Evolutionary conservation across 2,329 filamentous ascomycete genomes (phyloP).

Genomic region (Claviceps sp.): DNA sequence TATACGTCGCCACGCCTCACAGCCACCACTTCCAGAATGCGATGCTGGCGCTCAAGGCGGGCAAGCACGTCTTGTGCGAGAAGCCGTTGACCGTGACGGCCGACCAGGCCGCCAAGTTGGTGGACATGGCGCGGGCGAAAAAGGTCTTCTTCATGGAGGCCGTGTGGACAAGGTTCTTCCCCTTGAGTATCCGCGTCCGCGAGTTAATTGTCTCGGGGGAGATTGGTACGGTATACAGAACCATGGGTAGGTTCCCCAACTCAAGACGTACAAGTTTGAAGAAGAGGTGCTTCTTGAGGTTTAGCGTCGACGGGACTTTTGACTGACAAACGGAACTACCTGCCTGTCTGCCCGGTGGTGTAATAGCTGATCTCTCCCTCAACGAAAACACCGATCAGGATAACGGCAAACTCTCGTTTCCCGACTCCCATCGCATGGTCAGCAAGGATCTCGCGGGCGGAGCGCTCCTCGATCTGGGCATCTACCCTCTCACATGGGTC

Average conservation of each 20-base stretch:
- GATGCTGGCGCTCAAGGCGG: conserved; percentile 69
- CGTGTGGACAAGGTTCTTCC: conserved; percentile 84
- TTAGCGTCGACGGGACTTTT: too few relatives aligned
- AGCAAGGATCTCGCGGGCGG: conserved; percentile 75
- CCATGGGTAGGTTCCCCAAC: conserved; percentile 29
- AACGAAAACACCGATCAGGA: conserved; percentile 41
- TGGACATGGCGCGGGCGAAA: conserved; percentile 59
- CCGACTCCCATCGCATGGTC: conserved; percentile 60
- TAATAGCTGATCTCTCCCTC: conserved; percentile 46
- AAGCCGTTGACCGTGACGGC: conserved; percentile 83
- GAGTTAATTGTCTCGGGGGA: conserved; percentile 44
- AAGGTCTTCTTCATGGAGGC: conserved; percentile 71
- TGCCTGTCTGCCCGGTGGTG: not conserved
- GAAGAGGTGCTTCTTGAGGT: too few relatives aligned
- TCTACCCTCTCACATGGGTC: conserved; percentile 83
- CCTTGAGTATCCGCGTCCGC: conserved; percentile 61
- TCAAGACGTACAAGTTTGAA: too few relatives aligned
- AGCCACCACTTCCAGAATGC: conserved; percentile 88
- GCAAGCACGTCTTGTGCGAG: conserved; percentile 83
- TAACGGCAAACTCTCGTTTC: conserved; percentile 37
- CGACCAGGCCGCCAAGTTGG: conserved; percentile 58
- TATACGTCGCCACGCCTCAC: conserved; percentile 85
- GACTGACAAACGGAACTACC: not conserved
- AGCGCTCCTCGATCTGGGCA: conserved; percentile 69
- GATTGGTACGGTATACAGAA: conserved; percentile 49